Evolutionary conservation across 305 asterid species (phyloP), one percentile per base, ranked within the genome.

Genomic region (Ilex paraguariensis): DNA sequence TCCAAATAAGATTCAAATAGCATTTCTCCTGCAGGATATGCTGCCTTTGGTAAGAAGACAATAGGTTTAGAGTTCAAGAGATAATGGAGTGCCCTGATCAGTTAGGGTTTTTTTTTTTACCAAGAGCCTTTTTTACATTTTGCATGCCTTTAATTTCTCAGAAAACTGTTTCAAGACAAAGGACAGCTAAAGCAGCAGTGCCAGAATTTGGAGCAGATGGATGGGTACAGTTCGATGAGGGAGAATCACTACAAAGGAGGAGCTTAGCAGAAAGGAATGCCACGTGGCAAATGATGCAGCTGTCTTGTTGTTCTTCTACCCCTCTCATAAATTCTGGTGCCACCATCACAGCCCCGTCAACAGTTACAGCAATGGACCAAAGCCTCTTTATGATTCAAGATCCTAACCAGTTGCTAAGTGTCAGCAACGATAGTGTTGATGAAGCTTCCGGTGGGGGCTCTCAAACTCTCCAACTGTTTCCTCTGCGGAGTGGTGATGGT

Each of bases 381-480:
- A 70, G 31, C 52, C 76, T 68, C 32, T 42, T 59, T 15, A 66
- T 55, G 40, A 3, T 40, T 52, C 75, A 60, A 14, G 57, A 31
- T 46, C 53, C 13, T 14, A 60, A 32, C 66, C 65, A 56, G 62
- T 21, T 42, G 46, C 0, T 49, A 58, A 21, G 4, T 8, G 31
- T 11, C 16, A 48, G 48, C 32, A 57, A 13, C 7, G 10, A 57
- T 9, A 17, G 32, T 16, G 53, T 21, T 7, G 50, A 16, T 28
- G 32, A 13, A 7, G 14, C 9, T 13, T 45, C 16, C 13, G 54
- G 11, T 10, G 73, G 51, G 4, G 79, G 56, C 17, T 74, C 83
- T 0, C 87, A 86, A 57, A 92, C 98, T 14, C 97, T 92, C 57
- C 80, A 92, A 62, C 61, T 92, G 31, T 92, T 92, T 75, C 98